Base-by-base conservation (phyloP, 1,284 basidiomycete species). In the Dichomitus squalens region DNA sequence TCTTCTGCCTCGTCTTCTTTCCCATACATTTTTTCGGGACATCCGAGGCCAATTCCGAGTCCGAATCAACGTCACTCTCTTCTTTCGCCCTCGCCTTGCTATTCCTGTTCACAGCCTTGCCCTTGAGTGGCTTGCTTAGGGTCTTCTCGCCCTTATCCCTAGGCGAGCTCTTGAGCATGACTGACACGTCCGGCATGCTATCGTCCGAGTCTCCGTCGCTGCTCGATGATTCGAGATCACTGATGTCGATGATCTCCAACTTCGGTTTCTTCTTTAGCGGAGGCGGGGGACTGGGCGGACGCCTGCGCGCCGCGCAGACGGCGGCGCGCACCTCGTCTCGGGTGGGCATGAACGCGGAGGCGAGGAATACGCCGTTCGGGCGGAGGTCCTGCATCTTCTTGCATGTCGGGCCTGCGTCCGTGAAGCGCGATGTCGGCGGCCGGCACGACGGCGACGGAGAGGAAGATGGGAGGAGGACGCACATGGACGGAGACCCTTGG, bases 401-500 rank as follows among this genome's bases (percentile, higher is more conserved):
- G 72, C 85, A 86, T 0, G 76, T 81, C 6, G 84, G 84, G 61
- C 82, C 84, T 84, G 53, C 2, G 12, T 38, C 35, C 21, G n/a
- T 27, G 53, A 20, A 14, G 47, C 11, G 44, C n/a, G 31, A 41
- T 44, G 34, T 50, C 12, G 11, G 21, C 14, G 8, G 51, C 38
- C 25, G 53, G 5, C 25, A 34, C 1, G 31, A 34, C 38, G 43
- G 41, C n/a, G 9, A 47, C 20, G 20, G 21, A 39, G 25, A 38
- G 14, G 23, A 1, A 73, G 79, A 41, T 5, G 12, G 12, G 8
- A n/a, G 20, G 18, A 9, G 18, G 16, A 29, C 44, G 29, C 58
- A 86, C 86, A 87, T 48, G 84, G 85, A 51, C 84, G 78, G 41
- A 79, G 73, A 16, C 83, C 83, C 69, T 84, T 84, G 0, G 81